phyloP scores from a whole-genome alignment of 768 basidiomycete genomes.

The Bullera alba region DNA sequence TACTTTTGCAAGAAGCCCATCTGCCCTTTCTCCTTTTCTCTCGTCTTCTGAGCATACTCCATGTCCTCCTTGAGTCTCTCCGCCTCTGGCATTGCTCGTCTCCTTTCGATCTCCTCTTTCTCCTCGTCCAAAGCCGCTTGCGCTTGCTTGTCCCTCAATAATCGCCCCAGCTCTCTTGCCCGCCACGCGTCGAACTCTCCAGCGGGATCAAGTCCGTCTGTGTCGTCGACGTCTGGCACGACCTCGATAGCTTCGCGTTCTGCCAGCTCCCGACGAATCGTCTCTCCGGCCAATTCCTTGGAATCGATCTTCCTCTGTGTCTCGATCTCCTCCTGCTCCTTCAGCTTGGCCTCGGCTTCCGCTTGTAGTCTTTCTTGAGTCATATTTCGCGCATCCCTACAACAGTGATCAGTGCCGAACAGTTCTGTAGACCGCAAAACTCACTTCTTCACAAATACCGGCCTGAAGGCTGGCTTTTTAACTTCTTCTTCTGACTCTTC shows the following conservation, averaged over 20 bases:
- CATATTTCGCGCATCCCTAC: slow-evolving; percentile 21
- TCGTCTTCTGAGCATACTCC: slow-evolving; percentile 69
- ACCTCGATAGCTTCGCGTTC: slow-evolving; percentile 85
- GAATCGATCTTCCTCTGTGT: slow-evolving; percentile 81
- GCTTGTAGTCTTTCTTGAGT: slow-evolving; percentile 51
- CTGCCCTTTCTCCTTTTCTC: slow-evolving; percentile 73
- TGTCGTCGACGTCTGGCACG: slow-evolving; percentile 85
- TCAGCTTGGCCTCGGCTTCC: slow-evolving; percentile 68
- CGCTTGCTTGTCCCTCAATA: slow-evolving; percentile 89
- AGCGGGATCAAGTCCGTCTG: slow-evolving; percentile 81
- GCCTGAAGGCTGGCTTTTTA: slow-evolving; percentile 75
- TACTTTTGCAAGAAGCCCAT: slow-evolving; percentile 96
- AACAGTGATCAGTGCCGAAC: slow-evolving; percentile 2
- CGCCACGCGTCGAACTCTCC: slow-evolving; percentile 96
- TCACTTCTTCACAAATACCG: slow-evolving; percentile 91
- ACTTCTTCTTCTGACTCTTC: slow-evolving; percentile 50
- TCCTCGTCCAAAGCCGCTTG: slow-evolving; percentile 73
- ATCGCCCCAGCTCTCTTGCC: slow-evolving; percentile 81
- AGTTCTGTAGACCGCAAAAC: slow-evolving; percentile 30
- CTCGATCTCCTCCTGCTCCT: slow-evolving; percentile 63
- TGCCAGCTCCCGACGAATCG: slow-evolving; percentile 79
- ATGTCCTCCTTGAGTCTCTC: slow-evolving; percentile 86
- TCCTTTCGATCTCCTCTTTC: slow-evolving; percentile 80
- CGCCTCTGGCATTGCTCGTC: slow-evolving; percentile 87
- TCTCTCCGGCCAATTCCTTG: slow-evolving; percentile 89